Evolutionary conservation across 2,329 filamentous ascomycete species (phyloP), one percentile per base, ranked within the genome.

Genomic region (Fusarium sp.): DNA sequence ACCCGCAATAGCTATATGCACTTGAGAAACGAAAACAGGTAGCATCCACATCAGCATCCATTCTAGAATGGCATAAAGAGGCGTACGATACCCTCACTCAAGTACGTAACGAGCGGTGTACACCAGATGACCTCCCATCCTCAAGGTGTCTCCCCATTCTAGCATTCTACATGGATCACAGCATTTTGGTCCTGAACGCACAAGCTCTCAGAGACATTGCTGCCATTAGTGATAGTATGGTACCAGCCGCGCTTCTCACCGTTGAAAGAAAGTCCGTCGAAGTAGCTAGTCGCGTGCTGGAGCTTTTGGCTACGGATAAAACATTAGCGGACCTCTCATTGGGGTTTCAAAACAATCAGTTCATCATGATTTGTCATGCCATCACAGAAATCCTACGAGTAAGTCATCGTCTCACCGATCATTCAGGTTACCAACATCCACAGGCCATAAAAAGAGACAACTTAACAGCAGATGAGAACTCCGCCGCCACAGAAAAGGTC

Each of bases 341-440:
- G 13, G 59, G 59, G 0, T 62, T 62, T 4, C 59, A 62, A n/a
- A 62, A 62, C 7, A 62, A 48, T 4, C 59, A 62, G 8, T 62
- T 56, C 15, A 35, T 62, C 2, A 62, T 62, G 59, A 62, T 62
- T 2, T 56, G 49, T 2, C 59, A 62, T 1, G 43, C 50, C 0
- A 62, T 62, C 23, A 62, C 59, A 0, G 59, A 62, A 7, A 7
- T 62, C 3, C 23, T 62, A 1, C 15, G 59, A 7, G 59, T 62
- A 13, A 1, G 48, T 27, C 3, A 2, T 2, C 9, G 11, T 13
- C 5, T 20, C 10, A 2, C 1, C 6, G 5, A 2, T 9, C 8
- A 2, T 4, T 25, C 4, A 4, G 13, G 20, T 22, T 1, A 7
- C 39, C 17, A 14, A 30, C 2, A 2, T 23, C 2, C 8, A 11